Evolutionary conservation across 768 basidiomycete species (phyloP).

Genomic region (Macrolepiota dolichaula): DNA sequence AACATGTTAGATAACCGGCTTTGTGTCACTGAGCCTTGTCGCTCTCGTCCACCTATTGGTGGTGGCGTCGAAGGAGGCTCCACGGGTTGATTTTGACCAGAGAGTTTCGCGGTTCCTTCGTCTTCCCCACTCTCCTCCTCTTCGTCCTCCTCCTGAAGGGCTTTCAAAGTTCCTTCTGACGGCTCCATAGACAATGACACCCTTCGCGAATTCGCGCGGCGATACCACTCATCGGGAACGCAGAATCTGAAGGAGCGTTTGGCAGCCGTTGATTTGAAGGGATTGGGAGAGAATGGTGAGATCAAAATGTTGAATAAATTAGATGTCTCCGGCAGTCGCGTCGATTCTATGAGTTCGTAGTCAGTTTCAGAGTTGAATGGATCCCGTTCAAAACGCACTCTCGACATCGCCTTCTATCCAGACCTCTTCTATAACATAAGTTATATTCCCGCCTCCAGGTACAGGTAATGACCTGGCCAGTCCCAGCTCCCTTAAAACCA

Average conservation of each 20-base stretch:
- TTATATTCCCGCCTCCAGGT: conserved; percentile 64
- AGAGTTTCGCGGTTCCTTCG: conserved; percentile 63
- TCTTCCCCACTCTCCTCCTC: conserved; percentile 35
- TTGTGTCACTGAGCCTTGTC: conserved; percentile 53
- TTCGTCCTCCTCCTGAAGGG: conserved; percentile 46
- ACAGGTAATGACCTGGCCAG: conserved; percentile 62
- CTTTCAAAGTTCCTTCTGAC: conserved; percentile 48
- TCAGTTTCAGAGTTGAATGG: too few relatives aligned
- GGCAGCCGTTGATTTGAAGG: conserved; percentile 34
- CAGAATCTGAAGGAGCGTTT: conserved; percentile 56
- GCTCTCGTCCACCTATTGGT: conserved; percentile 35
- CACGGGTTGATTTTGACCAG: conserved; percentile 17
- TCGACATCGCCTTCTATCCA: conserved; percentile 51
- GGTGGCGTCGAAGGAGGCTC: conserved; percentile 7
- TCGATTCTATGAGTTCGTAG: conserved; percentile 29
- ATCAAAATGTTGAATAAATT: conserved; percentile 39
- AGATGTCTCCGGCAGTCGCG: conserved; percentile 41
- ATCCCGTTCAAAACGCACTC: conserved; percentile 41
- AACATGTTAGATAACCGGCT: conserved; percentile 64
- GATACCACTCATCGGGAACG: conserved; percentile 80
- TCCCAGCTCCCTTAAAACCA: conserved; percentile 61
- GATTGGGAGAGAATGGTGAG: conserved; percentile 37
- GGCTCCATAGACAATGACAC: conserved; percentile 45
- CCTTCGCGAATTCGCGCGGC: conserved; percentile 57
- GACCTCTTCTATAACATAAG: conserved; percentile 73